Evolutionary conservation across 805 yeast species (phyloP), one percentile per base, ranked within the genome.

Genomic region (Starmerella gropengiesseri): DNA sequence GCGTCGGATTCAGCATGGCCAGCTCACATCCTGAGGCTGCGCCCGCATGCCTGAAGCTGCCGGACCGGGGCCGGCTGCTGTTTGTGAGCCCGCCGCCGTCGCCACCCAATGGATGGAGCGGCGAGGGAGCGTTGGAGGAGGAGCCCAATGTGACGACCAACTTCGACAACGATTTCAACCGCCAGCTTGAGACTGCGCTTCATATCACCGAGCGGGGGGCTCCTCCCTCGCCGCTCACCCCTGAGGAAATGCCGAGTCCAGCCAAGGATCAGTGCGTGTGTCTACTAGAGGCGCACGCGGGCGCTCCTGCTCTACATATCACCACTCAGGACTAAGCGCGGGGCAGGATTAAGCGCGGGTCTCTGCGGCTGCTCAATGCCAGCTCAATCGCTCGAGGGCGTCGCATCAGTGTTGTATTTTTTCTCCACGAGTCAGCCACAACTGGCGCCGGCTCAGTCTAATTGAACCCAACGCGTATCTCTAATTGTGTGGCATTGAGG

Each of bases 61-160:
- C 58, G 8, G 55, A 47, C 28, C 33, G 49, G 20, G 58, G 56
- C 19, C 40, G 40, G 17, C 45, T 53, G 19, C 40, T 46, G 41
- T 50, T 55, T 21, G 53, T 51, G 20, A 43, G 50, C 21, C 58
- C 58, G 11, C 58, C 58, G 7, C 48, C 54, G 16, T 47, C 53
- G 23, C 58, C 58, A 8, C 56, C 57, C 4, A 45, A 31, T 25
- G 55, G 47, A 27, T 55, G 58, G 58, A 46, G 31, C 22, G 44
- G 19, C 16, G 13, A 39, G 14, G 44, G 19, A 9, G 7, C 39
- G 13, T 19, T 31, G 6, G 58, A 55, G 41, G 58, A 54, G 27
- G 48, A 43, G 25, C 57, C 57, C 5, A 54, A 54, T 30, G 43
- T 27, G 28, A 20, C 32, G 3, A 44, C 47, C 9, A 53, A 54